These are phyloP conservation scores for Claviceps citrina DNA, from an alignment of 2,329 filamentous ascomycete genomes.

Conservation along the genomic window DNA sequence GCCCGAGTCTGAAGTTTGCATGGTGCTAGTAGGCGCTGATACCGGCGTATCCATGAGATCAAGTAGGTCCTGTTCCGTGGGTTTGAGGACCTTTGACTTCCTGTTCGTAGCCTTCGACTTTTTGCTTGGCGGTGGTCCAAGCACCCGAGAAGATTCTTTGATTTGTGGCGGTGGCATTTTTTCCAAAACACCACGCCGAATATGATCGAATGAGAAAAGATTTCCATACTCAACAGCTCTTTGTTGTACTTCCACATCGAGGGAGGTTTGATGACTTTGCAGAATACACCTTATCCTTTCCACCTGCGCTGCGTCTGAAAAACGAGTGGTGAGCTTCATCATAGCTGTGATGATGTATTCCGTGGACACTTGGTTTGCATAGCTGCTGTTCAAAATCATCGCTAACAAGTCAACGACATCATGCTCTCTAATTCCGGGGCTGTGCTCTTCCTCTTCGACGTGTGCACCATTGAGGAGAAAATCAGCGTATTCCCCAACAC, in stretches of 20 bases:
- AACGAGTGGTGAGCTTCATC: conserved; percentile 84
- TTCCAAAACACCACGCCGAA: conserved; percentile 79
- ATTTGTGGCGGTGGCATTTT: conserved; percentile 98
- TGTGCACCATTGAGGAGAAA: conserved; percentile 74
- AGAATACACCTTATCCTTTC: conserved; percentile 72
- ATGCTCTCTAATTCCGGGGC: conserved; percentile 63
- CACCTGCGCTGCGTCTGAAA: conserved; percentile 70
- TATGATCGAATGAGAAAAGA: conserved; percentile 77
- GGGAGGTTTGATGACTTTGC: conserved; percentile 62
- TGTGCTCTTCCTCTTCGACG: conserved; percentile 86
- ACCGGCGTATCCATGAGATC: conserved; percentile 75
- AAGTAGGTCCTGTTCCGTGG: conserved; percentile 79
- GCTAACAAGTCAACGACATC: conserved; percentile 89
- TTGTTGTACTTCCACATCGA: conserved; percentile 93
- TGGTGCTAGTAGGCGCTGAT: conserved; percentile 31
- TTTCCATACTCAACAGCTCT: conserved; percentile 90
- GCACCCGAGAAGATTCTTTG: conserved; percentile 79
- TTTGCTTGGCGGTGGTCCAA: conserved; percentile 59
- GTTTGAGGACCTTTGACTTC: conserved; percentile 63
- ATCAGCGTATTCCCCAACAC: conserved; percentile 93
- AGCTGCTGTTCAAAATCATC: conserved; percentile 85
- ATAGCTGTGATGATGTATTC: conserved; percentile 93
- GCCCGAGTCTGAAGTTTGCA: conserved; percentile 60
- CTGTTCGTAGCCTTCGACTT: conserved; percentile 56
- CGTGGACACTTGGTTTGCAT: conserved; percentile 76